Conservation (phyloP, 1,139 yeast species). For the Lodderomyces theae region DNA sequence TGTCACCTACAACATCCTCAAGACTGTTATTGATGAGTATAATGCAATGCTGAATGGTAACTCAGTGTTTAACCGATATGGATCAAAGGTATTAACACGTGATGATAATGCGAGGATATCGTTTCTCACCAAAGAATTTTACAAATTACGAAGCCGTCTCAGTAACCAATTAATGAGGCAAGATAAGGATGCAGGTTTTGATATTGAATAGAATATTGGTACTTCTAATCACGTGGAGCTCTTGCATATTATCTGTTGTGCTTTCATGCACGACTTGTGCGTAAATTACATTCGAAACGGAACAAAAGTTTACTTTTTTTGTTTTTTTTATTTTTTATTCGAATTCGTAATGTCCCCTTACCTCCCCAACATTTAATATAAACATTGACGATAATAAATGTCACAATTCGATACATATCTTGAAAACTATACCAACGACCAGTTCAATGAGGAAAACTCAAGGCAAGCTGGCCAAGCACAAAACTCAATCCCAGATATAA, state of each 20-base stretch:
- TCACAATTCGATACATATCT: constrained; percentile 6
- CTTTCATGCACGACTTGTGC: neutral
- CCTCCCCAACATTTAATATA: too few relatives aligned
- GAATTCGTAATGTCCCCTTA: neutral
- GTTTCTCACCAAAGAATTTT: constrained; percentile 24
- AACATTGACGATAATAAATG: constrained; percentile 1
- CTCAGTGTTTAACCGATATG: constrained; percentile 15
- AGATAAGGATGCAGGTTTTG: neutral
- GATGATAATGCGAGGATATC: constrained; percentile 34
- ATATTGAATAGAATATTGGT: neutral
- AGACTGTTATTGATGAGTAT: constrained; percentile 37
- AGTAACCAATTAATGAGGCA: neutral
- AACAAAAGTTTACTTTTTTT: neutral
- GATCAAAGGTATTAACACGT: constrained; percentile 32
- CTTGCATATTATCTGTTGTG: neutral
- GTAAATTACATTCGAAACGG: neutral
- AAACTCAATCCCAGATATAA: constrained; percentile 17
- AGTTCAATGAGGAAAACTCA: neutral
- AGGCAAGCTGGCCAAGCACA: neutral
- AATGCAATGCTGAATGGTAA: constrained; percentile 24
- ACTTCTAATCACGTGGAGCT: neutral
- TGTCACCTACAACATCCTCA: constrained; percentile 35
- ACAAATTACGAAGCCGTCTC: constrained; percentile 10
- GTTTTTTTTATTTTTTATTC: too few relatives aligned
- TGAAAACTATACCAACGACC: constrained; percentile 3